phyloP scores from a whole-genome alignment of 1,284 basidiomycete genomes.

The Moesziomyces antarcticus region DNA sequence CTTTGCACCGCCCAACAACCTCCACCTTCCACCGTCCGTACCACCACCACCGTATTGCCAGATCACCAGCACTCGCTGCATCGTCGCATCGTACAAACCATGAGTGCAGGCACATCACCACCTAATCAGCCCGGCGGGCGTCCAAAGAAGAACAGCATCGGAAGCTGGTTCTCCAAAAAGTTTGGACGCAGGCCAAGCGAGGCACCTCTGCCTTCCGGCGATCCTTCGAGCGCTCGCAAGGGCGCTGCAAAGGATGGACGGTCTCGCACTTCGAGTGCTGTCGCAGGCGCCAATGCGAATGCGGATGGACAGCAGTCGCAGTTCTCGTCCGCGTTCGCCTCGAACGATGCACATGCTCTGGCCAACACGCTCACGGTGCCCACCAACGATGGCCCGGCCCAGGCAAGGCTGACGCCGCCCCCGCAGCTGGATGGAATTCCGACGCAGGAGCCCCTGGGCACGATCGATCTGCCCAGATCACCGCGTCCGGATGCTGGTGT shows the following conservation, averaged over 20 bases:
- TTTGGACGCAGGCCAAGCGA: conserved; percentile 48
- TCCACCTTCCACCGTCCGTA: conserved; percentile 1
- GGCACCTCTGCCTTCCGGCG: conserved; percentile 2
- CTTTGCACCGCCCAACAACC: neutral
- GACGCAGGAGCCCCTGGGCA: conserved; percentile 46
- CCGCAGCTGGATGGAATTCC: conserved; percentile 52
- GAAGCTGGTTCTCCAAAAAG: conserved; percentile 55
- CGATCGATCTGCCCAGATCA: conserved; percentile 39
- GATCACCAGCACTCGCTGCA: too few relatives aligned
- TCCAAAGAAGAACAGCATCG: conserved; percentile 46
- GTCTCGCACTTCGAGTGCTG: too few relatives aligned
- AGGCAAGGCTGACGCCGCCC: conserved; percentile 33
- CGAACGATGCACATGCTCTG: conserved; percentile 32
- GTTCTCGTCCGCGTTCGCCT: conserved; percentile 23
- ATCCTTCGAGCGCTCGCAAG: conserved; percentile 11
- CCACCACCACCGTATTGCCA: neutral
- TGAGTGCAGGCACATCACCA: conserved; percentile 17
- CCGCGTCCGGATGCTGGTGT: conserved; percentile 18
- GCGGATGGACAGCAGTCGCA: conserved; percentile 15
- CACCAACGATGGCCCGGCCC: conserved; percentile 3
- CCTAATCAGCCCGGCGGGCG: conserved; percentile 15
- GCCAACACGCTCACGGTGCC: conserved; percentile 49
- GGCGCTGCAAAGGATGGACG: conserved; percentile 6
- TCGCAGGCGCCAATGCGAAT: too few relatives aligned
- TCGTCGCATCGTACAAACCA: neutral